Evolutionary conservation across 108 stramenopile species (phyloP), one percentile per base, ranked within the genome.

Genomic region (Bacterosira constricta): DNA sequence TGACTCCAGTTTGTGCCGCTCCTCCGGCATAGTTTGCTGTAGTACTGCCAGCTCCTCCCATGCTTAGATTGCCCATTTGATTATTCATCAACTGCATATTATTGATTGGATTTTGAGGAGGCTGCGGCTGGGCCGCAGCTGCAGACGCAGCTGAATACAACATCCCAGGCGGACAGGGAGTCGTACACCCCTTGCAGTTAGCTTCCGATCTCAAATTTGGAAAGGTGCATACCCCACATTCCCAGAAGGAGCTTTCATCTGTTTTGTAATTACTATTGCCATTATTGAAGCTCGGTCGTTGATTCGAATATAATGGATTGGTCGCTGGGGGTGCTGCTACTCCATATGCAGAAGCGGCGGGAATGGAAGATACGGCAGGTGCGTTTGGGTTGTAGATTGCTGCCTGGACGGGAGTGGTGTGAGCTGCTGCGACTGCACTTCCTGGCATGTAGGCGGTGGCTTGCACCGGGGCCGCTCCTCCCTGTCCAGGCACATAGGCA

Each of bases 181-280:
- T 29, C 10, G 62, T 62, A 42, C 71, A 73, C 11, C 71, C 71
- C 54, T 73, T 73, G 10, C 71, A 73, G 15, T n/a, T 12, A 11
- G 25, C 23, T 27, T 73, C 71, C 1, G 62, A 50, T 36, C 42
- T 17, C 27, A 57, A 56, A 63, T 73, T 73, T 4, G 71, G 71
- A 63, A 73, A 73, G 7, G 71, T 73, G 27, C 71, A 73, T 1
- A 13, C 42, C 17, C 53, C 21, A 50, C 71, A 73, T 27, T 73
- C 71, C 71, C 71, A 73, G 42, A 73, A 73, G 32, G 53, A 42
- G 31, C 45, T 47, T 27, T 45, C 18, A 17, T 39, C 2, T 29
- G 42, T 46, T 30, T 62, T 32, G 39, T 46, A 62, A 23, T 62
- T 62, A 36, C 42, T 17, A 45, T 62, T 62, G 21, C 44, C 61